These are phyloP conservation scores for Podaxis sp. DNA, from an alignment of 768 basidiomycete species.

Conservation along the genomic window DNA sequence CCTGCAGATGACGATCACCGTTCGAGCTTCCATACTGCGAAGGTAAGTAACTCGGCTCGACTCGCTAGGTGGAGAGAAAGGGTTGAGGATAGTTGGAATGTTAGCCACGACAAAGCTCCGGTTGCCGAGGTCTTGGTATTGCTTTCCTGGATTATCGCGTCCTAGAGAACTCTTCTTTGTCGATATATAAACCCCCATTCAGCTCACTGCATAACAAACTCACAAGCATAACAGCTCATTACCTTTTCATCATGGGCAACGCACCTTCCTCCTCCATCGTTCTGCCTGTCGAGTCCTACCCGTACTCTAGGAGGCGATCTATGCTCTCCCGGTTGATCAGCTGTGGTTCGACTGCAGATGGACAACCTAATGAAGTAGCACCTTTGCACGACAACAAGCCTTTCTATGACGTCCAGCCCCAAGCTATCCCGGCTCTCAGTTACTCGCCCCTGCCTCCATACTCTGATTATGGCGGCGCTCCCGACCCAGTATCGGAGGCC, in stretches of 20 bases:
- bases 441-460: background rate
- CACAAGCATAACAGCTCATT: background rate
- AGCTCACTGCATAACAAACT: background rate
- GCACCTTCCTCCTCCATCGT: constrained; percentile 8
- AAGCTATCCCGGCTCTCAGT: constrained; percentile 10
- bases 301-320: background rate
- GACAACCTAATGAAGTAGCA: constrained; percentile 8
- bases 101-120: background rate
- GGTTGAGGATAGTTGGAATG: background rate
- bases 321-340: constrained; percentile 4
- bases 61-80: background rate
- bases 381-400: background rate
- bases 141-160: background rate
- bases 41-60: background rate
- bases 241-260: constrained; percentile 14
- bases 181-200: background rate
- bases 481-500: constrained; percentile 35
- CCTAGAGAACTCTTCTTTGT: background rate
- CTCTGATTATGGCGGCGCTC: background rate
- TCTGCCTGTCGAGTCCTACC: background rate
- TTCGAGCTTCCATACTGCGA: background rate
- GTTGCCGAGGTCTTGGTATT: background rate
- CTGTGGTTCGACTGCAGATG: constrained; percentile 9
- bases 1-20: background rate
- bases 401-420: background rate